These are phyloP conservation scores for Cinnamomum micranthum DNA, from an alignment of 164 flowering plant species.

Conservation along the genomic window DNA sequence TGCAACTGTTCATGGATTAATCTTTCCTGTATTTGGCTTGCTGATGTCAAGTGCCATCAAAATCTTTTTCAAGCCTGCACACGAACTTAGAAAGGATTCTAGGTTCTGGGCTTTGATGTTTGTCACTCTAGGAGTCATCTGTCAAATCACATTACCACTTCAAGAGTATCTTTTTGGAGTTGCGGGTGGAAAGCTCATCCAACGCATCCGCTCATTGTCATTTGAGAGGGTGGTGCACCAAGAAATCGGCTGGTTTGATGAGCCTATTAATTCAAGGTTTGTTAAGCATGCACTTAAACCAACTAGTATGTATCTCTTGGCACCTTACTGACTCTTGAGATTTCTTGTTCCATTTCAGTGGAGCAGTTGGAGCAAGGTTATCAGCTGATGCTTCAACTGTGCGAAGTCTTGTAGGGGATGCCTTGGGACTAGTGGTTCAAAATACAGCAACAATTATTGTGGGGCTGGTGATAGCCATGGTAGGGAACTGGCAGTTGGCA, in stretches of 20 bases:
- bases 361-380: conserved; percentile 27
- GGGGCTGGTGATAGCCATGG: conserved; percentile 21
- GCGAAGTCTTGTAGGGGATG: conserved; percentile 28
- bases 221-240: conserved; percentile 61
- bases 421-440: conserved; percentile 21
- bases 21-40: conserved; percentile 53
- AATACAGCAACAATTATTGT: conserved; percentile 15
- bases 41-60: conserved; percentile 43
- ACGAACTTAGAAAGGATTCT: conserved; percentile 36
- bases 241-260: conserved; percentile 73
- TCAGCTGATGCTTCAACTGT: conserved; percentile 25
- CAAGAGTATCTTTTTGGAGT: conserved; percentile 58
- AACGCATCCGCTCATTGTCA: conserved; percentile 56
- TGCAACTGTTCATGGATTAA: conserved; percentile 42
- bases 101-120: conserved; percentile 44
- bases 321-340: background rate
- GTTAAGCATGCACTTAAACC: too few species aligned
- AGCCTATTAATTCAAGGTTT: conserved; percentile 62
- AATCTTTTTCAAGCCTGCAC: conserved; percentile 46
- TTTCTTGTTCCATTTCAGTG: conserved; percentile 5
- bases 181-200: conserved; percentile 60
- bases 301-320: too few species aligned
- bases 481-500: conserved; percentile 24
- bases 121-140: conserved; percentile 29
- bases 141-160: conserved; percentile 27